A percentile compares a stretch with the other conserved stretches of the same genome.
Evolutionary conservation across 371 early-diverging fungal genomes (phyloP).

Genomic region (Mortierella sp.): DNA sequence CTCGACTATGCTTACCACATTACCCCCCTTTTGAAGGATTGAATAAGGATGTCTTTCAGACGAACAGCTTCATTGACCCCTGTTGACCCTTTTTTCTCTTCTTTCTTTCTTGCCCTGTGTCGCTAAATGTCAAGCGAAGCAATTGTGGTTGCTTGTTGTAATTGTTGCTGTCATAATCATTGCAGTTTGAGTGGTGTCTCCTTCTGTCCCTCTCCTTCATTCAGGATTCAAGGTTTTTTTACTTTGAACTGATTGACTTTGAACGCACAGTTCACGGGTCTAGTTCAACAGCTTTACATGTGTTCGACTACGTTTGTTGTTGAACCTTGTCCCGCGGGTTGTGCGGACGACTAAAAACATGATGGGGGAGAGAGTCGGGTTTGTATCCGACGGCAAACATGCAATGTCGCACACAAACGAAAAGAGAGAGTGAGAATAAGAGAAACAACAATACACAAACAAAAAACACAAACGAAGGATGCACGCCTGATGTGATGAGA

Average conservation of each 20-base stretch:
- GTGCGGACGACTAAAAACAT: not conserved
- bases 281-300: not conserved
- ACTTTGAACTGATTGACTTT: not conserved
- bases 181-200: not conserved
- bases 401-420: slow-evolving; percentile 9
- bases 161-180: not conserved
- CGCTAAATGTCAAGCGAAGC: not conserved
- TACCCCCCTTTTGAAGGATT: not conserved
- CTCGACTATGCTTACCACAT: not conserved
- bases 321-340: slow-evolving; percentile 10
- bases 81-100: not conserved
- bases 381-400: not conserved
- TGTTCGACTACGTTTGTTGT: not conserved
- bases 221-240: not conserved
- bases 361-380: not conserved
- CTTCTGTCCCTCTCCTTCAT: not conserved
- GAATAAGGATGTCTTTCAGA: not conserved
- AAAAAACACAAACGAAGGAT: slow-evolving; percentile 1
- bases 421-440: not conserved
- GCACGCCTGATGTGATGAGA: not conserved
- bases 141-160: not conserved
- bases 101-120: not conserved
- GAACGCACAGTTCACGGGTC: slow-evolving; percentile 3
- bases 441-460: not conserved
- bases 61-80: not conserved